Conservation (phyloP, 2,329 filamentous ascomycete genomes). For the Purpureocillium lavendulum region DNA sequence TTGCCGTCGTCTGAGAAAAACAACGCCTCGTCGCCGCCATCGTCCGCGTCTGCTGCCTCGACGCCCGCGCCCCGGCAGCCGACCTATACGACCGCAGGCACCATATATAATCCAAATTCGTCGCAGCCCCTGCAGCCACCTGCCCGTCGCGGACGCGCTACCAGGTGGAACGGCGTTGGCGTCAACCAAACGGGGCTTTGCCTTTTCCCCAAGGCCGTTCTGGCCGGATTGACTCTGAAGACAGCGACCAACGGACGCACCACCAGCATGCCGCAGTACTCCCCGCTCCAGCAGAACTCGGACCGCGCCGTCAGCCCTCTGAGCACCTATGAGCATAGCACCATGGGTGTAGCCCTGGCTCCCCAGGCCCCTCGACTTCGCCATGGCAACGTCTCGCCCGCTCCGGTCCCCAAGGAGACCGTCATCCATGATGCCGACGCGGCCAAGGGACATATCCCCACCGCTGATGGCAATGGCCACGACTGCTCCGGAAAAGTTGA, state of each 20-base stretch:
- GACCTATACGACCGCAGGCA: slow-evolving; percentile 49
- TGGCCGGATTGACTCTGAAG: slow-evolving; percentile 26
- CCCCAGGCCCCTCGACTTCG: slow-evolving; percentile 15
- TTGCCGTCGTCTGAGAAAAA: slow-evolving; percentile 13
- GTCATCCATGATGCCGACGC: slow-evolving; percentile 9
- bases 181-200: slow-evolving; percentile 20
- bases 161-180: slow-evolving; percentile 28
- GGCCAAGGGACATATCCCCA: slow-evolving; percentile 11
- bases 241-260: slow-evolving; percentile 6
- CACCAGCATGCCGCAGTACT: slow-evolving; percentile 29
- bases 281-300: slow-evolving; percentile 45
- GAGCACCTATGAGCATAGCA: slow-evolving; percentile 14
- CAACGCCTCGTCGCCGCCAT: slow-evolving; percentile 13
- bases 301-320: slow-evolving; percentile 40
- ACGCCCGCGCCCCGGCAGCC: slow-evolving; percentile 21
- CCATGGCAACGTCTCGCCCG: slow-evolving; percentile 15
- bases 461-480: neutral
- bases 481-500: neutral
- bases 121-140: slow-evolving; percentile 41
- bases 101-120: slow-evolving; percentile 41
- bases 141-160: slow-evolving; percentile 37
- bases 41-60: slow-evolving; percentile 11
- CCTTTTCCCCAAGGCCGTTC: slow-evolving; percentile 26
- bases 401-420: slow-evolving; percentile 10
- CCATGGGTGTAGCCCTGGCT: slow-evolving; percentile 14